Evolutionary conservation across 2,329 filamentous ascomycete genomes (phyloP), one percentile per base, ranked within the genome.

Genomic region (Penicillium sp.): DNA sequence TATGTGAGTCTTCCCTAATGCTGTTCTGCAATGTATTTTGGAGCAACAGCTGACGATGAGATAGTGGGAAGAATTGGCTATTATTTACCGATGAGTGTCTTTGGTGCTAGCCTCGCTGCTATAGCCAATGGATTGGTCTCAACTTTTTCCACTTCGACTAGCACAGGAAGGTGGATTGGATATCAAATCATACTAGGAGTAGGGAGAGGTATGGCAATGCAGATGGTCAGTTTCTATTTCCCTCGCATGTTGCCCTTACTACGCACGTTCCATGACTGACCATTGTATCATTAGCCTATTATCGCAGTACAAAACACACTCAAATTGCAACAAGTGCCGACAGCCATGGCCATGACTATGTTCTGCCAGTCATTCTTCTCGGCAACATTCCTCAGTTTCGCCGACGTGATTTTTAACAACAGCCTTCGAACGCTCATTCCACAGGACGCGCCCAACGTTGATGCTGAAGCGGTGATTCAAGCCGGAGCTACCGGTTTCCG

Each of bases 351-450:
- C 3, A 63, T 75, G 43, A 66, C 49, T 26, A 73, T 80, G 60
- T 87, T 89, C 71, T 84, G 83, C 72, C 84, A 88, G 65, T 78
- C 79, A 1, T 77, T 90, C 3, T 86, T 86, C 42, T 86, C 86
- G 3, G 84, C 87, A 2, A 71, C 90, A 23, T 83, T 83, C 62
- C 81, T 90, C 48, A 81, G 83, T 5, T 82, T 88, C 9, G 82
- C 82, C 0, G 84, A 90, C 67, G 83, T 85, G 20, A 78, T 88
- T 47, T 89, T 90, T 73, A 81, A 83, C 60, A 88, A 88, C 64
- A 82, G 80, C 0, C 74, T 90, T 18, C 73, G 83, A 47, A 68
- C 76, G 3, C 76, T 81, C 35, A 74, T 90, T 3, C 71, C 72
- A 0, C 71, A 69, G 35, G 68, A 74, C 40, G 77, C 72, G 1